Conservation (phyloP, 2,329 filamentous ascomycete species). For the Hypoxylon sp. region DNA sequence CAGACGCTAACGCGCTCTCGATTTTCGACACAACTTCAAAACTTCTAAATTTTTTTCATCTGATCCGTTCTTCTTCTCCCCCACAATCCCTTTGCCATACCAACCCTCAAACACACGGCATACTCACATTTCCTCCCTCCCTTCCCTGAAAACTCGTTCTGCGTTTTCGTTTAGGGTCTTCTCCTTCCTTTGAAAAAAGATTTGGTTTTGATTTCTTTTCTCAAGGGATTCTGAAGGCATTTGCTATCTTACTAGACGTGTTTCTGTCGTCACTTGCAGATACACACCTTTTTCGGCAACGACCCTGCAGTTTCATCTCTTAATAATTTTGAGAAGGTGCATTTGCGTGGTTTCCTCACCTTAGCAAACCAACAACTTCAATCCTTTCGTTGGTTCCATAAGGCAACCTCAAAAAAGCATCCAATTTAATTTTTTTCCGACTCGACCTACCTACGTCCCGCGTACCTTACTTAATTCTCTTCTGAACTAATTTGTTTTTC, state of each 20-base stretch:
- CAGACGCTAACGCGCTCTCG: slow-evolving; percentile 35
- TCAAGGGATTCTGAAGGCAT: slow-evolving; percentile 52
- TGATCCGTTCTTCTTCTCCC: slow-evolving; percentile 42
- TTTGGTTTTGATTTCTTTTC: slow-evolving; percentile 52
- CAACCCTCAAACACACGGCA: slow-evolving; percentile 37
- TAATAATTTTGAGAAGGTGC: slow-evolving; percentile 30
- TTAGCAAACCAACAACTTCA: slow-evolving; percentile 7
- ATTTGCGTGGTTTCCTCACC: slow-evolving; percentile 17
- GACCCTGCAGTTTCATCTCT: slow-evolving; percentile 16
- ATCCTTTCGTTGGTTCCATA: slow-evolving; percentile 12
- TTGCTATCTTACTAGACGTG: slow-evolving; percentile 38
- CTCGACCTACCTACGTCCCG: slow-evolving; percentile 28
- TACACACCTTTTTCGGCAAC: slow-evolving; percentile 18
- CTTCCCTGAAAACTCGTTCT: slow-evolving; percentile 36
- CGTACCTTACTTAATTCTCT: slow-evolving; percentile 40
- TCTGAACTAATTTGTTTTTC: slow-evolving; percentile 43
- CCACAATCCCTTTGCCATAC: slow-evolving; percentile 39
- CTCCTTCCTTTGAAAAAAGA: slow-evolving; percentile 55
- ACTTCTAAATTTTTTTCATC: slow-evolving; percentile 41
- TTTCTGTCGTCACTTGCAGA: slow-evolving; percentile 28
- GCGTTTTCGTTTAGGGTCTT: slow-evolving; percentile 46
- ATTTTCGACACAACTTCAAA: slow-evolving; percentile 39
- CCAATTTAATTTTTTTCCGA: slow-evolving; percentile 29
- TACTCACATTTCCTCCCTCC: slow-evolving; percentile 27
- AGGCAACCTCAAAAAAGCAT: slow-evolving; percentile 8